phyloP scores from a whole-genome alignment of 257 asterid species.

The Scutellaria baicalensis region DNA sequence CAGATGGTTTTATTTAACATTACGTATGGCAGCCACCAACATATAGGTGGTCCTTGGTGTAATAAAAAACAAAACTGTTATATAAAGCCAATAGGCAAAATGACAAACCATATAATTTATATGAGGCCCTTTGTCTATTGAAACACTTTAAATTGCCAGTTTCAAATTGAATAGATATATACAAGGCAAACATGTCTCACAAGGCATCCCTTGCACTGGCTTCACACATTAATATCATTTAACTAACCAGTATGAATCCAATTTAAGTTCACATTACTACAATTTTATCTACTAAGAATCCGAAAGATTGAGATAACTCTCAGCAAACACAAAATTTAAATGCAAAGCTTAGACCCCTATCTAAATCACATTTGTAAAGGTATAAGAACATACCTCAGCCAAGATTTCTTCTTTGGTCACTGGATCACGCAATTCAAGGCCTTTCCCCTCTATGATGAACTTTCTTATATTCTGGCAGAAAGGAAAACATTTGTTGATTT shows the following conservation, averaged over 20 bases:
- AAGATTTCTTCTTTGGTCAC: slow-evolving; percentile 77
- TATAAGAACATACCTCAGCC: slow-evolving; percentile 50
- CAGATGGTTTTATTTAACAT: not conserved
- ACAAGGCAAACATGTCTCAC: not conserved
- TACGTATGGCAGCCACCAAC: not conserved
- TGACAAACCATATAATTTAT: not conserved
- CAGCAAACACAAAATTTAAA: not conserved
- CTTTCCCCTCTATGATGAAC: slow-evolving; percentile 53
- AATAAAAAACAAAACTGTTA: not conserved
- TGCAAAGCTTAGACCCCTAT: not conserved
- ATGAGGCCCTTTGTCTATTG: not conserved
- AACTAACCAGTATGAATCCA: not conserved
- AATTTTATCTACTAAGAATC: not conserved
- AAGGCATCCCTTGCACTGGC: not conserved
- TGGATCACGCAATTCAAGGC: slow-evolving; percentile 59
- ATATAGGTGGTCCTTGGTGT: not conserved
- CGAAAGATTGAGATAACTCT: not conserved
- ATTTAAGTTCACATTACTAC: not conserved
- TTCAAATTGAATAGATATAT: not conserved
- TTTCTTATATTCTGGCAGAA: slow-evolving; percentile 57
- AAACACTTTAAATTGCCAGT: not conserved
- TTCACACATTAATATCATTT: not conserved
- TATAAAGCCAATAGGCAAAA: not conserved
- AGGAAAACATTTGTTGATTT: not conserved
- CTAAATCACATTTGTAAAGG: not conserved